Conservation (phyloP, 164 flowering plant species). For the Stephania yunnanensis region DNA sequence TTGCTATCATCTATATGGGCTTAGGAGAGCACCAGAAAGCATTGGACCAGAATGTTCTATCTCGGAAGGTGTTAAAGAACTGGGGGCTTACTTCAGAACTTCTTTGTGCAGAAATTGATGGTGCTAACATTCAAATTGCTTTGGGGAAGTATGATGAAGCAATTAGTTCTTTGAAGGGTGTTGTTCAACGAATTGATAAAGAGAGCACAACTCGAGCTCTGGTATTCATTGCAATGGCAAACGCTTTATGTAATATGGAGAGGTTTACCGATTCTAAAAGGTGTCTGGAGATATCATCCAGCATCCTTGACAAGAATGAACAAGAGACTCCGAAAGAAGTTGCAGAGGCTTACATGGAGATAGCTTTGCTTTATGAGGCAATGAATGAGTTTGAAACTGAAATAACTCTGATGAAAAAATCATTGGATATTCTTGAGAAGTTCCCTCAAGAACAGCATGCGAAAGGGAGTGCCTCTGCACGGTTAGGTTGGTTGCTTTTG, state of each 20-base stretch:
- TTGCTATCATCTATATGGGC: conserved; percentile 79
- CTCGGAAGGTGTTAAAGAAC: conserved; percentile 62
- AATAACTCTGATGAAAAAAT: conserved; percentile 62
- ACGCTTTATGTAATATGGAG: conserved; percentile 66
- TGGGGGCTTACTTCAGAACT: conserved; percentile 70
- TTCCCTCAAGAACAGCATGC: conserved; percentile 79
- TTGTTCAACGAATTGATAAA: conserved; percentile 65
- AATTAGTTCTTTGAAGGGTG: conserved; percentile 49
- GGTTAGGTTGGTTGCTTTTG: conserved; percentile 81
- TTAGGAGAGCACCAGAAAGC: conserved; percentile 82
- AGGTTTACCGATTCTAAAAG: conserved; percentile 62
- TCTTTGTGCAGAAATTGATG: conserved; percentile 78
- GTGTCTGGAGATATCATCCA: conserved; percentile 68
- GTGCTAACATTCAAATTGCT: conserved; percentile 86
- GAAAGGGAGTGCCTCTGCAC: conserved; percentile 70
- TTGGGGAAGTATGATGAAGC: conserved; percentile 73
- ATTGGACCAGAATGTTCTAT: conserved; percentile 69
- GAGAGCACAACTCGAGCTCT: conserved; percentile 71
- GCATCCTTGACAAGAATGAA: conserved; percentile 68
- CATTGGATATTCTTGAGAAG: conserved; percentile 59
- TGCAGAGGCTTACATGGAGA: conserved; percentile 77
- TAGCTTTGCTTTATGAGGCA: conserved; percentile 59
- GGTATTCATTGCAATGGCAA: conserved; percentile 68
- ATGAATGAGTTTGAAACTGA: conserved; percentile 88
- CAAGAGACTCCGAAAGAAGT: conserved; percentile 42